These are phyloP conservation scores for Ceratocystiopsis minuta DNA, from an alignment of 2,329 filamentous ascomycete genomes.

Conservation along the genomic window DNA sequence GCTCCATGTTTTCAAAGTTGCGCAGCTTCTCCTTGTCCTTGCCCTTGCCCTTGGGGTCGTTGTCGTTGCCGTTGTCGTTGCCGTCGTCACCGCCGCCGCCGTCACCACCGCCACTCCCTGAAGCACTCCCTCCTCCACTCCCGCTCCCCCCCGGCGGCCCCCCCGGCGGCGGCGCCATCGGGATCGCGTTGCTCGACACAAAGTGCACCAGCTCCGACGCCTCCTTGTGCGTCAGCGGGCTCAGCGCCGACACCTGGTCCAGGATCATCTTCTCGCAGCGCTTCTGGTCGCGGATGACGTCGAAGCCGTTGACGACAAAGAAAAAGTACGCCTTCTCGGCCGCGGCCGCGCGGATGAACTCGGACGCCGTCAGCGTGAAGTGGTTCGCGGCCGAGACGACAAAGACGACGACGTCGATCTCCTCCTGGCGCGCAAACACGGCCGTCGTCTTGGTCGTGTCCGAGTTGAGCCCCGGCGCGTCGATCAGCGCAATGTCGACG, in stretches of 20 bases:
- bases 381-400: constrained; percentile 96
- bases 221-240: constrained; percentile 84
- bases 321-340: constrained; percentile 98
- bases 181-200: constrained; percentile 90
- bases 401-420: constrained; percentile 97
- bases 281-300: constrained; percentile 80
- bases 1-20: constrained; percentile 80
- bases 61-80: constrained; percentile 25
- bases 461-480: constrained; percentile 86
- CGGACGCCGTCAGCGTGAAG: constrained; percentile 92
- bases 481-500: constrained; percentile 93
- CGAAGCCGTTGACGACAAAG: constrained; percentile 95
- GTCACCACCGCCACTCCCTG: constrained; percentile 39
- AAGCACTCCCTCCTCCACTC: constrained; percentile 32
- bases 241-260: constrained; percentile 75
- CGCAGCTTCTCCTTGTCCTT: constrained; percentile 77
- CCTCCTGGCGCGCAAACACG: constrained; percentile 90
- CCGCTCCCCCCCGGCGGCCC: constrained; percentile 36
- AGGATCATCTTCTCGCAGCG: constrained; percentile 85
- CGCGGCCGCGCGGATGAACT: constrained; percentile 91
- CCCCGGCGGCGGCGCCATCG: constrained; percentile 43
- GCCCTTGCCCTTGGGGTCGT: constrained; percentile 55
- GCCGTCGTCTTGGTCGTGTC: constrained; percentile 96
- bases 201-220: constrained; percentile 88
- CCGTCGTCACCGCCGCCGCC: constrained; percentile 15